Conservation (phyloP, 2,329 filamentous ascomycete genomes). For the Furcasterigmium furcatum region DNA sequence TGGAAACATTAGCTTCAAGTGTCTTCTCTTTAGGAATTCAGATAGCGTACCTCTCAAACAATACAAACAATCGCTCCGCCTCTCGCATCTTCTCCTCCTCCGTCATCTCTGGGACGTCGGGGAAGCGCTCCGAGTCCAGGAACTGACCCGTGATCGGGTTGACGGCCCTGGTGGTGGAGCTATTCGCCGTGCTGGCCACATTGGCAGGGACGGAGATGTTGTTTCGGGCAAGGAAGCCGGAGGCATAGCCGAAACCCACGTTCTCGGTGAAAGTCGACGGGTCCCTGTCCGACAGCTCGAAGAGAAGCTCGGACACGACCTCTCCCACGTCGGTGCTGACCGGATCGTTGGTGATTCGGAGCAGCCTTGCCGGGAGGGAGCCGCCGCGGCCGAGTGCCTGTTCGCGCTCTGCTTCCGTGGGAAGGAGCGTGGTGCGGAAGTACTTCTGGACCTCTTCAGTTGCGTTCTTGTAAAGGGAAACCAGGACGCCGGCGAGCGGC, state of each 20-base stretch:
- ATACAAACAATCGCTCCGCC: conserved; percentile 82
- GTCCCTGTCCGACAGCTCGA: conserved; percentile 81
- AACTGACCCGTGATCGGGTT: conserved; percentile 90
- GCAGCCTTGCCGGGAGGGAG: conserved; percentile 70
- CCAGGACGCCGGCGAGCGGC: conserved; percentile 72
- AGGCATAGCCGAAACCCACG: conserved; percentile 91
- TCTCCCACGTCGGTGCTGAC: conserved; percentile 69
- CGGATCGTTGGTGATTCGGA: conserved; percentile 75
- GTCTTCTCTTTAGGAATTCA: too few relatives aligned
- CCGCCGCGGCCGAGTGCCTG: conserved; percentile 73
- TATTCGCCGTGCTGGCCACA: conserved; percentile 38
- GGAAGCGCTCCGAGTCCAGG: conserved; percentile 61
- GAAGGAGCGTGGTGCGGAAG: conserved; percentile 69
- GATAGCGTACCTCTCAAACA: conserved; percentile 74
- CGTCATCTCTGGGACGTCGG: conserved; percentile 71
- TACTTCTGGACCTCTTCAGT: conserved; percentile 57
- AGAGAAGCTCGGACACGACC: conserved; percentile 75
- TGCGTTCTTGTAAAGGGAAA: conserved; percentile 67
- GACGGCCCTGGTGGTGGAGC: conserved; percentile 38
- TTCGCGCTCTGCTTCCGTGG: conserved; percentile 71
- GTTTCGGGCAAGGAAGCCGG: conserved; percentile 83
- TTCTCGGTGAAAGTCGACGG: conserved; percentile 80
- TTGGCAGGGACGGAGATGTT: conserved; percentile 74
- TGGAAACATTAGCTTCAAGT: conserved; percentile 4
- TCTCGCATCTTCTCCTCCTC: conserved; percentile 89